Base-by-base conservation (phyloP, 805 yeast species). In the Yamadazyma takamatsuzukensis region DNA sequence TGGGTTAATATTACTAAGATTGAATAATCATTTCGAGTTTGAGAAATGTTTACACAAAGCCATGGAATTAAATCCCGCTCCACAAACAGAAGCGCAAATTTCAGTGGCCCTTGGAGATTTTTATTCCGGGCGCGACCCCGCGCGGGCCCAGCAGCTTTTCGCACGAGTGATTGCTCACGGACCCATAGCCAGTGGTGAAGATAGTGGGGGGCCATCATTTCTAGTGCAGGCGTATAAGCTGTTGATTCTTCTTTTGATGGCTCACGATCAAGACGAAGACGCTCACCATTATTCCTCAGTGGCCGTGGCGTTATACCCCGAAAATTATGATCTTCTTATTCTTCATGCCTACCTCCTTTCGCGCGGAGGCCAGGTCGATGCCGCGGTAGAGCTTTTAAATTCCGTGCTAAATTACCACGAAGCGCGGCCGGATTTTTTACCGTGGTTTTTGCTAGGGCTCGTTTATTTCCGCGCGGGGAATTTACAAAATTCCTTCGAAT, bases 371-470 rank as follows among this genome's bases (percentile, higher is more conserved):
- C n/a, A 30, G 10, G 13, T 19, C 17, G 17, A 29, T 3, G 22
- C 25, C 14, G 31, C 41, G 7, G 16, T 36, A 3, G 22, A 22
- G 7, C 16, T 29, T 7, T 27, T 41, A 15, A 41, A 41, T 15
- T 17, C 24, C 13, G 12, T 37, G 15, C 28, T 37, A 5, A 34
- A 24, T 24, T 22, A 23, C 21, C 22, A 10, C 17, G 30, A 27
- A 15, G 27, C 33, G 8, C 48, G 27, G 1, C 71, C 70, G 5
- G 81, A 78, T 40, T 77, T 75, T 39, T 54, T 78, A 35, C 80
- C 82, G 0, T 75, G 80, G 76, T 67, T 64, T 36, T 56, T 78
- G 6, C 48, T 77, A 23, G 79, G 82, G 3, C 62, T 64, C 34
- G 80, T 80, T 0, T 70, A 74, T 43, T 56, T 74, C 5, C 39